Evolutionary conservation across 345 rosid genomes (phyloP), one percentile per base, ranked within the genome.

Genomic region (Lumnitzera racemosa): DNA sequence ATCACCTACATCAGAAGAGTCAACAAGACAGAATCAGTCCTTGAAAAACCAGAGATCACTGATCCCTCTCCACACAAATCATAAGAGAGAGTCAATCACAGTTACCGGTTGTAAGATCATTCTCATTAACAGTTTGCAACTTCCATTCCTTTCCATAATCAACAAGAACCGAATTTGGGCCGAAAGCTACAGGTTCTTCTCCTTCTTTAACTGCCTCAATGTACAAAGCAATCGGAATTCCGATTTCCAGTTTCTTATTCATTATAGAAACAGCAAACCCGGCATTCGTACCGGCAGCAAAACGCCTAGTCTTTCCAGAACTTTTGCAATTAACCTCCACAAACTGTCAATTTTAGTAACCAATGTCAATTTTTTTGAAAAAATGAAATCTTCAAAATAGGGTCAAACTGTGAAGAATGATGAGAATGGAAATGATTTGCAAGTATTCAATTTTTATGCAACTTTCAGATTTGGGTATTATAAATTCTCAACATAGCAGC

Each of bases 261-360:
- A 91, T 82, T 67, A 85, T 68, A 24, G 84, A 79, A 16, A 91
- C 89, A 4, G 95, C 96, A 63, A 91, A 89, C 11, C 89, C 85
- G 2, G 95, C 82, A 68, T 79, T 84, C 9, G 95, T 83, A 7
- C 95, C 98, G 2, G 72, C 69, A 0, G 95, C 88, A 63, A 87
- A 91, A 36, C 92, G 79, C 72, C 67, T 72, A 3, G 56, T 68
- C 65, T 80, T 85, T 13, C 80, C 86, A 48, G 85, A 76, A 51
- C 49, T 55, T 48, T 61, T 79, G 82, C 92, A 89, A 15, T 20
- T 53, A 6, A 89, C 94, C 77, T 85, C 95, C 72, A 89, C 31
- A 86, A 82, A 78, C 95, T 91, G 70, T n/a, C n/a, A 15, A 46
- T 63, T 29, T 46, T 11, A 36, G 43, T 9, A 36, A 36, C 7